A percentile compares a stretch with the other conserved stretches of the same genome.
These are phyloP conservation scores for Debaryomyces sp. DNA, from an alignment of 1,139 yeast genomes.

Conservation along the genomic window DNA sequence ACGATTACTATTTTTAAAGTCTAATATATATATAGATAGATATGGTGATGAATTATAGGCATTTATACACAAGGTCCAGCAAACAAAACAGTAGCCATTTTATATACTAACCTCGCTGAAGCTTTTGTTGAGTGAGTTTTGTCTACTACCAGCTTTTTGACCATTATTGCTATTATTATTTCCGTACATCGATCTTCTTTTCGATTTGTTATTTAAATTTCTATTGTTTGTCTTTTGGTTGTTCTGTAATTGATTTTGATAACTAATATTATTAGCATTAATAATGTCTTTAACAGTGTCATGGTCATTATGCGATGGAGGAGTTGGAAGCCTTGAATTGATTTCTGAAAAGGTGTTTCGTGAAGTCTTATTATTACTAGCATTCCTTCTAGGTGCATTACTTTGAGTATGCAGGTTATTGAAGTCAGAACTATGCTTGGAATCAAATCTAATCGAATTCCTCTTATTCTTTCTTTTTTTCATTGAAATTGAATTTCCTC, in stretches of 20 bases:
- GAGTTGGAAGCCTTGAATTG: conserved; percentile 31
- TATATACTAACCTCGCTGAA: not conserved
- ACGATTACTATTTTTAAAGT: conserved; percentile 25
- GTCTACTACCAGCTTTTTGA: conserved; percentile 5
- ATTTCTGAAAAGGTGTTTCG: conserved; percentile 18
- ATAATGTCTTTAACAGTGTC: conserved; percentile 8
- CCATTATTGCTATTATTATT: conserved; percentile 10
- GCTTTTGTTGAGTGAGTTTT: conserved; percentile 4
- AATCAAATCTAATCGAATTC: conserved; percentile 32
- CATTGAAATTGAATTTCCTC: conserved; percentile 29
- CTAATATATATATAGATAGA: conserved; percentile 3
- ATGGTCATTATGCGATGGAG: conserved; percentile 21
- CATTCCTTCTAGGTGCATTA: conserved; percentile 23
- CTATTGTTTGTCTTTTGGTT: conserved; percentile 21
- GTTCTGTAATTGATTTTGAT: conserved; percentile 11
- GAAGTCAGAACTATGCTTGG: conserved; percentile 25
- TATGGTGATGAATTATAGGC: not conserved
- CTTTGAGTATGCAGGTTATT: conserved; percentile 20
- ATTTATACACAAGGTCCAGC: not conserved
- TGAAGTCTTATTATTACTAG: conserved; percentile 10
- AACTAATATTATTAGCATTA: conserved; percentile 11
- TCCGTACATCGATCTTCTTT: conserved; percentile 25
- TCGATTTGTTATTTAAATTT: conserved; percentile 19
- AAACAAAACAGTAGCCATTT: not conserved
- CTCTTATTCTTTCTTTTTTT: conserved; percentile 37